Evolutionary conservation across 306 rosid genomes (phyloP).

Genomic region (Prunus mume): DNA sequence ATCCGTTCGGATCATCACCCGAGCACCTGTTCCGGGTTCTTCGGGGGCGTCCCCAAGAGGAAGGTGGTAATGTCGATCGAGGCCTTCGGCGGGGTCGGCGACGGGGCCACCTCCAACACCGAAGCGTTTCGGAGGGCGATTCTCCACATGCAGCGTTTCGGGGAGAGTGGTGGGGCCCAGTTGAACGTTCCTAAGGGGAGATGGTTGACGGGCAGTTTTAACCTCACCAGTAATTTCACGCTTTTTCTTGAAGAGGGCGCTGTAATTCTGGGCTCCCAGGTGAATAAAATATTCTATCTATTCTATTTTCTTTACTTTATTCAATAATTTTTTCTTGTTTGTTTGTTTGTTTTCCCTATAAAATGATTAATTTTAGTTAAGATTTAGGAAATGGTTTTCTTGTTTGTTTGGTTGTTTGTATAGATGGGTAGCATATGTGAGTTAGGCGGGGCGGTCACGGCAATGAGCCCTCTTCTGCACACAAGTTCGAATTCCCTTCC

Average conservation of each 20-base stretch:
- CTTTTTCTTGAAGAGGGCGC: slow-evolving; percentile 74
- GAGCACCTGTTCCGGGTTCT: slow-evolving; percentile 46
- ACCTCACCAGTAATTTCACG: slow-evolving; percentile 91
- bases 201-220: slow-evolving; percentile 86
- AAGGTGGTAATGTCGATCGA: slow-evolving; percentile 51
- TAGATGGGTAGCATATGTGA: no score
- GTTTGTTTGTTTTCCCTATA: not conserved
- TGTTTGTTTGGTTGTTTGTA: no score
- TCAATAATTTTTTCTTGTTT: not conserved
- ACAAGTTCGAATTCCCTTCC: no score
- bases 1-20: slow-evolving; percentile 2
- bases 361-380: not conserved
- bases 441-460: no score
- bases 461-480: no score
- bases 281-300: not conserved
- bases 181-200: slow-evolving; percentile 62
- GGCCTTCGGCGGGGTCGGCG: slow-evolving; percentile 84
- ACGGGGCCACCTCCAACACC: slow-evolving; percentile 75
- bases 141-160: slow-evolving; percentile 55
- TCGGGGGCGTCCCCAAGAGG: slow-evolving; percentile 24
- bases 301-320: not conserved
- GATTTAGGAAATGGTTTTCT: not conserved
- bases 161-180: slow-evolving; percentile 64
- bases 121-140: slow-evolving; percentile 63
- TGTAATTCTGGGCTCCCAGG: slow-evolving; percentile 81